These are phyloP conservation scores for Cytospora leucostoma DNA, from an alignment of 2,329 filamentous ascomycete genomes.

Conservation along the genomic window DNA sequence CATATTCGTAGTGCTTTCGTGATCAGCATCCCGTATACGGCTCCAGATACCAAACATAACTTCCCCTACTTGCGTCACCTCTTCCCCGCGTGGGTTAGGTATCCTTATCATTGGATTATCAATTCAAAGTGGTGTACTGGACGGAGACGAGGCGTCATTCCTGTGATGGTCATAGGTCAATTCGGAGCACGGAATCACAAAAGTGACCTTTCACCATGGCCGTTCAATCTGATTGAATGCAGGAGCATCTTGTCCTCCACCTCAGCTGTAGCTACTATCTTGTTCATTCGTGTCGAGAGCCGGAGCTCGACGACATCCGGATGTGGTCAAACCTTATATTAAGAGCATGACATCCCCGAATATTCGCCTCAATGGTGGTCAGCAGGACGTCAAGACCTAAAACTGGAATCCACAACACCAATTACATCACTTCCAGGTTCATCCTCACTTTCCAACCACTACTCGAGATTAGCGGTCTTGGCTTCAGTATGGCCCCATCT, in stretches of 20 bases:
- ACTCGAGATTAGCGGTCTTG: too few species aligned
- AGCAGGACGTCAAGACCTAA: not conserved
- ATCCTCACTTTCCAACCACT: not conserved
- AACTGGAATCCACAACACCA: not conserved
- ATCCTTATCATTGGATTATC: not conserved
- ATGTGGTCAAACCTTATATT: too few species aligned
- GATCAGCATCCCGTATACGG: not conserved
- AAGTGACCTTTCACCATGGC: slow-evolving; percentile 8
- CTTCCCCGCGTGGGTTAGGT: not conserved
- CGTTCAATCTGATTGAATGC: not conserved
- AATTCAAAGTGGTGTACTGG: slow-evolving; percentile 1
- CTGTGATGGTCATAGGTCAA: not conserved
- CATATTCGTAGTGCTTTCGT: not conserved
- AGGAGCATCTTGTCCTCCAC: not conserved
- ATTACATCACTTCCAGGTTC: not conserved
- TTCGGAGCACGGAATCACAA: slow-evolving; percentile 13
- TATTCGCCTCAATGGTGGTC: not conserved
- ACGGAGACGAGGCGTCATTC: not conserved
- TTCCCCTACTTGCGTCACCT: not conserved
- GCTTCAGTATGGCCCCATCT: slow-evolving; percentile 30
- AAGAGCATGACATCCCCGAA: too few species aligned
- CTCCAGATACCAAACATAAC: not conserved
- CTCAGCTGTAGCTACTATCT: not conserved
- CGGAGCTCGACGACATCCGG: not conserved
- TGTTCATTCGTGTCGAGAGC: not conserved